Percentiles rank a stretch among this genome's conserved stretches.
Conservation (phyloP, 306 rosid species). For the Biancaea sappan region DNA sequence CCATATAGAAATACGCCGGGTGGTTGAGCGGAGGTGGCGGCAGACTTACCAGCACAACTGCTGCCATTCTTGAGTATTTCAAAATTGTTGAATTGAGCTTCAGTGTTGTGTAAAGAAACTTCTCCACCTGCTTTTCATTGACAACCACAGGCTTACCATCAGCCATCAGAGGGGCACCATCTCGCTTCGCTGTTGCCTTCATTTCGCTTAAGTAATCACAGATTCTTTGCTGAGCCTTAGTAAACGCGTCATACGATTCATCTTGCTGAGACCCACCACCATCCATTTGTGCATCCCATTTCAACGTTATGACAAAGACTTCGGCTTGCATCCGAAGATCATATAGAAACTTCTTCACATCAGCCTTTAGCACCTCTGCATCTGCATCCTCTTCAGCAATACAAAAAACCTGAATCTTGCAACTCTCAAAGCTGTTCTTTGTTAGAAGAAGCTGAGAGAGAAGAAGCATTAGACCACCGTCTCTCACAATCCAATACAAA, state of each 20-base stretch:
- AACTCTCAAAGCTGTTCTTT: constrained; percentile 89
- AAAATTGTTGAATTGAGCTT: constrained; percentile 85
- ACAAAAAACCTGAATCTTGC: constrained; percentile 98
- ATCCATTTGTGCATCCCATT: constrained; percentile 77
- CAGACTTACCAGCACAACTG: constrained; percentile 91
- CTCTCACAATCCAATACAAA: constrained; percentile 97
- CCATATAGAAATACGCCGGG: constrained; percentile 93
- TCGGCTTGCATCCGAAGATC: constrained; percentile 99
- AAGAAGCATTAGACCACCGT: constrained; percentile 98
- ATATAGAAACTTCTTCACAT: constrained; percentile 90
- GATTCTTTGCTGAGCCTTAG: constrained; percentile 71
- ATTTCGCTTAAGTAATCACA: constrained; percentile 60
- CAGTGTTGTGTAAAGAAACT: constrained; percentile 85
- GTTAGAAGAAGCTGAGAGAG: constrained; percentile 98
- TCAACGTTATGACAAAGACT: constrained; percentile 86
- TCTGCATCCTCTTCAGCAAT: constrained; percentile 95
- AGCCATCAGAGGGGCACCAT: constrained; percentile 76
- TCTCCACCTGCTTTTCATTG: constrained; percentile 89
- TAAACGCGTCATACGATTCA: constrained; percentile 75
- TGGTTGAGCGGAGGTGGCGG: constrained; percentile 96
- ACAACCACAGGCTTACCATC: constrained; percentile 83
- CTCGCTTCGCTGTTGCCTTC: constrained; percentile 58
- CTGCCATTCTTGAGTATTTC: constrained; percentile 97
- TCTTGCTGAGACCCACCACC: constrained; percentile 69
- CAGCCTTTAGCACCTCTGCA: constrained; percentile 91